Percentiles rank a stretch among this genome's conserved stretches.
These are phyloP conservation scores for Podila horticola DNA, from an alignment of 192 early-diverging fungal genomes.

Conservation along the genomic window DNA sequence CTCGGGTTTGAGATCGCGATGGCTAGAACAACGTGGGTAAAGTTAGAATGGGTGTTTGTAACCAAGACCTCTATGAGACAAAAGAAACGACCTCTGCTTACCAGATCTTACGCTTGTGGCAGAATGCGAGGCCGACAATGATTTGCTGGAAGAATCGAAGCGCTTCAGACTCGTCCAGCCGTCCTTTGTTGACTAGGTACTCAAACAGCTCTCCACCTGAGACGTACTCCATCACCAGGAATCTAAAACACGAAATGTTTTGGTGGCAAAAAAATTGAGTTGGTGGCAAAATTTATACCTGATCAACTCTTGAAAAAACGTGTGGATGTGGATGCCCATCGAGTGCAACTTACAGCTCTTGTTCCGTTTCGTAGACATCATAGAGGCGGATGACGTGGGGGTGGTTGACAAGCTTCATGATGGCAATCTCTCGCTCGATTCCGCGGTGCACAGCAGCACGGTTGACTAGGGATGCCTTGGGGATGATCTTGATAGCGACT, in stretches of 20 bases:
- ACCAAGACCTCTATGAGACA: too few species aligned
- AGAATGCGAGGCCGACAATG: conserved; percentile 64
- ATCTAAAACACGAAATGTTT: conserved; percentile 9
- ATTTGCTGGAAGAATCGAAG: conserved; percentile 67
- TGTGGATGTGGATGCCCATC: too few species aligned
- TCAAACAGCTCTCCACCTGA: conserved; percentile 85
- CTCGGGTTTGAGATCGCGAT: conserved; percentile 74
- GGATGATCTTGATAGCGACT: conserved; percentile 64
- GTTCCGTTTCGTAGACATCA: conserved; percentile 61
- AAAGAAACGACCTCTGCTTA: conserved; percentile 1
- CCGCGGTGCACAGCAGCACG: conserved; percentile 57
- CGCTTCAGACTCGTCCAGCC: conserved; percentile 54
- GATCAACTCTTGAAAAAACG: too few species aligned
- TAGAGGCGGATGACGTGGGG: conserved; percentile 61
- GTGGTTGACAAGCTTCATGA: conserved; percentile 64
- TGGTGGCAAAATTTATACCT: too few species aligned
- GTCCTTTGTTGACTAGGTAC: conserved; percentile 62
- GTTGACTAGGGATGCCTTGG: conserved; percentile 56
- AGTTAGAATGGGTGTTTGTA: background rate
- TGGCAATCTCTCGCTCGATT: conserved; percentile 64
- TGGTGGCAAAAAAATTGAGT: background rate
- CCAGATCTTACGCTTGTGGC: conserved; percentile 70
- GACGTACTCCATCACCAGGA: conserved; percentile 75
- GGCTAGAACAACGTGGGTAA: conserved; percentile 24
- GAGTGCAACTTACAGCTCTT: conserved; percentile 33